phyloP scores from a whole-genome alignment of 164 flowering plant genomes.

The Cinnamomum micranthum region DNA sequence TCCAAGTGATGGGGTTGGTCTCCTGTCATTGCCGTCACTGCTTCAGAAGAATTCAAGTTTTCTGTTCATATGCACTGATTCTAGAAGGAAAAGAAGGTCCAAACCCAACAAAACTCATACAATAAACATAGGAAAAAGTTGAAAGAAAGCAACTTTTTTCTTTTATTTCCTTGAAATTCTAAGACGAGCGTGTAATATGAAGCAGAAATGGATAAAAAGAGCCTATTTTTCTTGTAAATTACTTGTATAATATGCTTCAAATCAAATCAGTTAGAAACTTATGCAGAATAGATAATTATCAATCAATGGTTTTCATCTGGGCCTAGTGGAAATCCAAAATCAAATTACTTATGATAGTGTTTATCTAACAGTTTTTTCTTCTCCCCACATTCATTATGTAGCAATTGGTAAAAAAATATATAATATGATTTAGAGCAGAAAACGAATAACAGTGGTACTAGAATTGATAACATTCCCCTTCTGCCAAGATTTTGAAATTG shows the following conservation, averaged over 20 bases:
- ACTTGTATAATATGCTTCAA: neutral
- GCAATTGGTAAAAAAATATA: neutral
- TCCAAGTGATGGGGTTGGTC: conserved; percentile 14
- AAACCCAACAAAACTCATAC: neutral
- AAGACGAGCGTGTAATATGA: neutral
- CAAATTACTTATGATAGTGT: neutral
- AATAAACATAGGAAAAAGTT: neutral
- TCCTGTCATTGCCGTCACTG: conserved; percentile 7
- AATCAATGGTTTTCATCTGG: no score
- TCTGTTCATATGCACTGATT: neutral
- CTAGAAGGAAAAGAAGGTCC: neutral
- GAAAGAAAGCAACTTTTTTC: neutral
- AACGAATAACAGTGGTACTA: neutral
- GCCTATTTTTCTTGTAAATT: neutral
- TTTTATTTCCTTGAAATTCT: neutral
- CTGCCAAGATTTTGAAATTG: neutral
- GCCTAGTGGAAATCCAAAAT: neutral
- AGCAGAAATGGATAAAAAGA: neutral
- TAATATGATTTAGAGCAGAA: neutral
- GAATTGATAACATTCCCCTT: neutral
- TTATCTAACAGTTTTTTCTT: neutral
- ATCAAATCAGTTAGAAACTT: neutral
- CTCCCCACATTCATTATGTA: neutral
- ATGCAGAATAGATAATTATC: neutral
- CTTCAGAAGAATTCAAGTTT: neutral